Evolutionary conservation across 176 grass and related monocot species (phyloP).

Genomic region (Carex kokanica): DNA sequence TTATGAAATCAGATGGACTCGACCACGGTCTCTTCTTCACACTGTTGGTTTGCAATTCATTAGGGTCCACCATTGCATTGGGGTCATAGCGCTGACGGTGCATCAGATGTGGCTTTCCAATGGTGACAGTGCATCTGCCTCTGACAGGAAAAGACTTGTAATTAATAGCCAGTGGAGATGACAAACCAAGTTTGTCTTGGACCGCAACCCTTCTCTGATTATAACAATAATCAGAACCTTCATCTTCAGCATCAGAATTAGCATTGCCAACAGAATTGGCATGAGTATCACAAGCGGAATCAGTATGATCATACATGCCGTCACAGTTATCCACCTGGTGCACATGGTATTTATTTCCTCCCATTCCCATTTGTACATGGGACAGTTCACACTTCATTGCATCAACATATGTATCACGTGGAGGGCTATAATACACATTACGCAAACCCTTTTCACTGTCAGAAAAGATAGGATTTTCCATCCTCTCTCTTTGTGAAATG

Average conservation of each 20-base stretch:
- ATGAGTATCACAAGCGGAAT: not conserved
- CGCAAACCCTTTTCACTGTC: conserved; percentile 27
- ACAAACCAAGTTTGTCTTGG: conserved; percentile 40
- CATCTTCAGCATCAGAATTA: conserved; percentile 24
- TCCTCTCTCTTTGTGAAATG: conserved; percentile 40
- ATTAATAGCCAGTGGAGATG: conserved; percentile 14
- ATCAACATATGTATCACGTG: conserved; percentile 24
- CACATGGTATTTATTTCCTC: conserved; percentile 1
- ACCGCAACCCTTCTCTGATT: conserved; percentile 35
- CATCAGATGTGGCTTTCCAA: conserved; percentile 34
- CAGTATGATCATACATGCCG: conserved; percentile 17
- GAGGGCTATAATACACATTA: not conserved
- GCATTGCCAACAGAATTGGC: not conserved
- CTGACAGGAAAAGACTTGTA: conserved; percentile 4
- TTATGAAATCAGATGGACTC: conserved; percentile 9
- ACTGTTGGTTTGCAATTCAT: not conserved
- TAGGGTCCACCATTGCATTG: not conserved
- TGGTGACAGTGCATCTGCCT: not conserved
- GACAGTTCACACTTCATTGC: conserved; percentile 34
- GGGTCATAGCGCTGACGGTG: conserved; percentile 20
- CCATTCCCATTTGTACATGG: conserved; percentile 12
- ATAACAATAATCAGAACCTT: conserved; percentile 22
- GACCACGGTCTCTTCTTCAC: conserved; percentile 28
- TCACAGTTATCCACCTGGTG: not conserved
- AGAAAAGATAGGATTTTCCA: conserved; percentile 29